Evolutionary conservation across 352 stramenopile species (phyloP).

Genomic region (Pythium periplocum): DNA sequence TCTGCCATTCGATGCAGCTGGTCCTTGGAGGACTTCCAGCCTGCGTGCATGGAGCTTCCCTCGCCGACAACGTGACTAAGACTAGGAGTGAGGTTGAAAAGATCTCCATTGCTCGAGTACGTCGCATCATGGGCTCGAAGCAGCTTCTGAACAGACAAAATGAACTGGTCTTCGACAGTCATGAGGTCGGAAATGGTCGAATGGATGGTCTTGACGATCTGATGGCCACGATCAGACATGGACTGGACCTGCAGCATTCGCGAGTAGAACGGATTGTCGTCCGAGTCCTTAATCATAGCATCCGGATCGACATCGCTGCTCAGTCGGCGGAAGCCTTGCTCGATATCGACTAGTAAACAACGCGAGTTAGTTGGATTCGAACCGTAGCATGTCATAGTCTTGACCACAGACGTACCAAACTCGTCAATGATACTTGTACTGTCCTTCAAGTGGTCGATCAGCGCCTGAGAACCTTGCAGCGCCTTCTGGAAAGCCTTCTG

Average conservation of each 20-base stretch:
- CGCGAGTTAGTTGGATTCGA: too few species aligned
- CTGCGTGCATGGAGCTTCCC: constrained; percentile 44
- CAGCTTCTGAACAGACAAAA: constrained; percentile 46
- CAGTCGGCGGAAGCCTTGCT: constrained; percentile 63
- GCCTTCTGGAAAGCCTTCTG: constrained; percentile 50
- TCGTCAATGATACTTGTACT: constrained; percentile 52
- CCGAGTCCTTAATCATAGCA: constrained; percentile 36
- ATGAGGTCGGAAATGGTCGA: constrained; percentile 53
- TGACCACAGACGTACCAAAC: constrained; percentile 35
- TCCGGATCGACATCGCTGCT: constrained; percentile 36
- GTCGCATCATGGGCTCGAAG: constrained; percentile 41
- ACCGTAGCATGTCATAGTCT: too few species aligned
- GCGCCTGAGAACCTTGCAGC: constrained; percentile 33
- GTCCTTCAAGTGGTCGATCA: constrained; percentile 48
- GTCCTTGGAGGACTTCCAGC: constrained; percentile 53
- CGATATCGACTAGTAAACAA: constrained; percentile 49
- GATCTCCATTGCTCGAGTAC: constrained; percentile 14
- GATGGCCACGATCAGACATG: constrained; percentile 60
- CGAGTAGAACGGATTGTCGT: constrained; percentile 57
- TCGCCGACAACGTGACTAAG: constrained; percentile 35
- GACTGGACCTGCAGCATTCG: constrained; percentile 62
- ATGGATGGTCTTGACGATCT: constrained; percentile 51
- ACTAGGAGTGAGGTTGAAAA: constrained; percentile 14
- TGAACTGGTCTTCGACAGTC: constrained; percentile 43
- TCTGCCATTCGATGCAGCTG: constrained; percentile 56